Conservation (phyloP, 495 filamentous ascomycete genomes). For the Talaromyces nanjingensis region DNA sequence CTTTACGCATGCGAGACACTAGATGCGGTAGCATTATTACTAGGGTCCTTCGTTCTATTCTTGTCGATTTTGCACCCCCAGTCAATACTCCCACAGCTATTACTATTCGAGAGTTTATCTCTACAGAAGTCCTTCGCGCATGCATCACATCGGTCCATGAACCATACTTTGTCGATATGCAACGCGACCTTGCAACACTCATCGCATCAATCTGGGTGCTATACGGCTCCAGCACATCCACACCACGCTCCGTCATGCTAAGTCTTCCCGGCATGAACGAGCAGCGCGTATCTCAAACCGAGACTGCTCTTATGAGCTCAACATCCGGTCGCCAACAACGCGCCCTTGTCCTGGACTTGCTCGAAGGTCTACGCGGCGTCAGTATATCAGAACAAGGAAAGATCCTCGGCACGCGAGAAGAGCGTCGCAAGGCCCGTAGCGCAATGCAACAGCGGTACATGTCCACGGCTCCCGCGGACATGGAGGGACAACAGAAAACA, state of each 20-base stretch:
- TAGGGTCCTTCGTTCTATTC: conserved; percentile 72
- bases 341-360: conserved; percentile 75
- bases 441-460: conserved; percentile 52
- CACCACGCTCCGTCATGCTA: conserved; percentile 45
- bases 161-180: conserved; percentile 91
- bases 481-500: conserved; percentile 37
- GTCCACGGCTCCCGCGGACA: conserved; percentile 28
- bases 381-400: conserved; percentile 91
- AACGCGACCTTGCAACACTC: conserved; percentile 83
- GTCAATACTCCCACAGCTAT: conserved; percentile 46
- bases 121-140: conserved; percentile 70
- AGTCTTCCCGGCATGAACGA: conserved; percentile 51
- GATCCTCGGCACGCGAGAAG: conserved; percentile 47
- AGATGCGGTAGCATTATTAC: conserved; percentile 81
- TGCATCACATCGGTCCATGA: conserved; percentile 87
- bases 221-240: conserved; percentile 57
- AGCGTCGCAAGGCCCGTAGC: conserved; percentile 44
- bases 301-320: conserved; percentile 49
- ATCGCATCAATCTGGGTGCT: conserved; percentile 78
- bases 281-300: conserved; percentile 38
- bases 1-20: conserved; percentile 83
- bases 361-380: conserved; percentile 78
- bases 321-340: conserved; percentile 68
- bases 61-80: conserved; percentile 64
- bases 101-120: conserved; percentile 87